Conservation (phyloP, 805 yeast species). For the Kazachstania psychrophila region DNA sequence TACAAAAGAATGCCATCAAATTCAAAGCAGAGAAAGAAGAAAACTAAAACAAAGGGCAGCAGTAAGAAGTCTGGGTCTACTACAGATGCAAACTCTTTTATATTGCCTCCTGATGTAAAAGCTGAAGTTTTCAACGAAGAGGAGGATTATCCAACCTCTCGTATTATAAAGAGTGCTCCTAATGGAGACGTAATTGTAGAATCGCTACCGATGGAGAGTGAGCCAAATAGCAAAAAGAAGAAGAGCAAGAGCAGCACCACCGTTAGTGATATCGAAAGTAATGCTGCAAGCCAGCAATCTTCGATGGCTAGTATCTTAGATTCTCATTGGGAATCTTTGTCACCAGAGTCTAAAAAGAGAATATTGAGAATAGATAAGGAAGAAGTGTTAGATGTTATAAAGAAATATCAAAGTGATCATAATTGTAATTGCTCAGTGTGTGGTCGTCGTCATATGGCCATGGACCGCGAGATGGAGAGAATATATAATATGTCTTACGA, state of each 20-base stretch:
- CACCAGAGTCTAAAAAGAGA: slow-evolving; percentile 48
- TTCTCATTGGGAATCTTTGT: slow-evolving; percentile 54
- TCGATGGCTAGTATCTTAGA: slow-evolving; percentile 24
- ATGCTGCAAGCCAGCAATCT: slow-evolving; percentile 5
- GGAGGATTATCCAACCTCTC: slow-evolving; percentile 60
- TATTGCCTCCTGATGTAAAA: slow-evolving; percentile 15
- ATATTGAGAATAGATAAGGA: slow-evolving; percentile 60
- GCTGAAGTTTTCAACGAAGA: slow-evolving; percentile 47
- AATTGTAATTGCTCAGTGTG: slow-evolving; percentile 69
- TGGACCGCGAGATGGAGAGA: slow-evolving; percentile 68
- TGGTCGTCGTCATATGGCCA: slow-evolving; percentile 59
- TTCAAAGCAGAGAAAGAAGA: slow-evolving; percentile 23
- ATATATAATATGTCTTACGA: slow-evolving; percentile 62
- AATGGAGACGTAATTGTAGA: slow-evolving; percentile 75
- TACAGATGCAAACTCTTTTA: not conserved
- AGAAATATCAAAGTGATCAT: slow-evolving; percentile 42
- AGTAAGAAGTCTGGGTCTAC: not conserved
- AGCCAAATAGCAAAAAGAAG: slow-evolving; percentile 2
- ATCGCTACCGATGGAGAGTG: slow-evolving; percentile 21
- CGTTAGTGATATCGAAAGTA: slow-evolving; percentile 2
- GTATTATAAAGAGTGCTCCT: slow-evolving; percentile 59
- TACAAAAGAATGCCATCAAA: slow-evolving; percentile 17
- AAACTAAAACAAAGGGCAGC: slow-evolving; percentile 13
- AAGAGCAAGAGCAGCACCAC: slow-evolving; percentile 1
- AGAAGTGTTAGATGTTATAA: slow-evolving; percentile 56